phyloP scores from a whole-genome alignment of 2,329 filamentous ascomycete species.

The Colletotrichum tabaci region DNA sequence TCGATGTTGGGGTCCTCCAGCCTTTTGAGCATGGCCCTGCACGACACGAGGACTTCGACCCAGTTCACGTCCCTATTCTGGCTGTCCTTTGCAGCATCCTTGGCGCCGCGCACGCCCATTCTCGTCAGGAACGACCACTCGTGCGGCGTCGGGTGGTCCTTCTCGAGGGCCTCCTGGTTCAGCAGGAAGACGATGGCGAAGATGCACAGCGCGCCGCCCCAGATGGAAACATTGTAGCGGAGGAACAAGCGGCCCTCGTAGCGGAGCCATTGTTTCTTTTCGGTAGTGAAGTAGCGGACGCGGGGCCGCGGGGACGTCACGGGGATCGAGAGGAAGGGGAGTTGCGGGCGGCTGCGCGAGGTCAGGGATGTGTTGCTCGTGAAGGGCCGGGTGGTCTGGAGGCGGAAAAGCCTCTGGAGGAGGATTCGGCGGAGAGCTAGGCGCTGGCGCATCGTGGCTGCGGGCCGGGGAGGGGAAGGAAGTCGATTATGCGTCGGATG shows the following conservation, averaged over 20 bases:
- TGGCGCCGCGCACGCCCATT: conserved; percentile 76
- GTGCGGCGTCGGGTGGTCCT: conserved; percentile 82
- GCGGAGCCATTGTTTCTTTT: conserved; percentile 78
- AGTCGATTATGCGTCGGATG: neutral
- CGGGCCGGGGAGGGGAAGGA: neutral
- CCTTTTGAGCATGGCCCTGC: conserved; percentile 72
- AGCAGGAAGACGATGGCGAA: conserved; percentile 75
- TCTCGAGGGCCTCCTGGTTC: conserved; percentile 82
- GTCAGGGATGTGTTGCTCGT: conserved; percentile 43
- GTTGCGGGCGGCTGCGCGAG: conserved; percentile 59
- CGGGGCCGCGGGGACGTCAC: conserved; percentile 64
- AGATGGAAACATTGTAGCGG: conserved; percentile 77
- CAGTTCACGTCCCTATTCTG: conserved; percentile 73
- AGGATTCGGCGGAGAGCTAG: conserved; percentile 54
- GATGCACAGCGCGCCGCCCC: conserved; percentile 73
- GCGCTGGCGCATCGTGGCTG: conserved; percentile 56
- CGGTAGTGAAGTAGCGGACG: conserved; percentile 84
- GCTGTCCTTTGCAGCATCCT: conserved; percentile 70
- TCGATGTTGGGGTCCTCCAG: conserved; percentile 80
- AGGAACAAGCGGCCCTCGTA: conserved; percentile 79
- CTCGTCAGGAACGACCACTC: conserved; percentile 85
- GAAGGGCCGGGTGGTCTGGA: conserved; percentile 41
- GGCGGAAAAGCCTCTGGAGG: conserved; percentile 43
- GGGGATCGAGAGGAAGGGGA: conserved; percentile 67
- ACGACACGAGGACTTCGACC: conserved; percentile 74